These are phyloP conservation scores for Trebouxia sp. DNA, from an alignment of 139 green algal genomes.

Conservation along the genomic window DNA sequence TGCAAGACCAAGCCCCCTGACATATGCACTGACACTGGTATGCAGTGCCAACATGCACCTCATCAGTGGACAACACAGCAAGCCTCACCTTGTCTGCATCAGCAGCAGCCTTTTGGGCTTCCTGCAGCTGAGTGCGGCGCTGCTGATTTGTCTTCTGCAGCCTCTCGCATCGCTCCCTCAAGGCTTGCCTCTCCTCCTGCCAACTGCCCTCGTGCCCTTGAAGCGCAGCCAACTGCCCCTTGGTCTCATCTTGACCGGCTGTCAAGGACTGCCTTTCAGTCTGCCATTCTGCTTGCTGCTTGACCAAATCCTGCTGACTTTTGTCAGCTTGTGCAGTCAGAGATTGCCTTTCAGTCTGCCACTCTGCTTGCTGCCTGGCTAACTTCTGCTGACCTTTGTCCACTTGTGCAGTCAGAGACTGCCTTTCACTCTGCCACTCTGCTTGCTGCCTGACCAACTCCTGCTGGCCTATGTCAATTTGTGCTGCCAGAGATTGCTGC, in stretches of 20 bases:
- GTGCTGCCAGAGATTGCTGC: background rate
- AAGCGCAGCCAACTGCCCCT: constrained; percentile 5
- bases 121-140: constrained; percentile 11
- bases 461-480: background rate
- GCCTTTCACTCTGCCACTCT: background rate
- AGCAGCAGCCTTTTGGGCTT: constrained; percentile 20
- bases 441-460: background rate
- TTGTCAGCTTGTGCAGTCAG: background rate
- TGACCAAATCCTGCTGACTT: background rate
- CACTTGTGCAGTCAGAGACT: background rate
- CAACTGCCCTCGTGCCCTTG: background rate
- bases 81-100: background rate
- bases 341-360: background rate
- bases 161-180: constrained; percentile 25
- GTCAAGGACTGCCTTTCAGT: background rate
- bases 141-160: constrained; percentile 33
- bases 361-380: background rate
- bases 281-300: background rate
- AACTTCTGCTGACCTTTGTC: background rate
- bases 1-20: no score
- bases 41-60: no score
- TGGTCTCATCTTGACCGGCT: background rate
- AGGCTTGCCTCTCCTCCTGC: constrained; percentile 7
- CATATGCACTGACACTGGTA: no score
- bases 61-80: no score